phyloP scores from a whole-genome alignment of 768 basidiomycete genomes.

The Rubroboletus pulcherrimus region DNA sequence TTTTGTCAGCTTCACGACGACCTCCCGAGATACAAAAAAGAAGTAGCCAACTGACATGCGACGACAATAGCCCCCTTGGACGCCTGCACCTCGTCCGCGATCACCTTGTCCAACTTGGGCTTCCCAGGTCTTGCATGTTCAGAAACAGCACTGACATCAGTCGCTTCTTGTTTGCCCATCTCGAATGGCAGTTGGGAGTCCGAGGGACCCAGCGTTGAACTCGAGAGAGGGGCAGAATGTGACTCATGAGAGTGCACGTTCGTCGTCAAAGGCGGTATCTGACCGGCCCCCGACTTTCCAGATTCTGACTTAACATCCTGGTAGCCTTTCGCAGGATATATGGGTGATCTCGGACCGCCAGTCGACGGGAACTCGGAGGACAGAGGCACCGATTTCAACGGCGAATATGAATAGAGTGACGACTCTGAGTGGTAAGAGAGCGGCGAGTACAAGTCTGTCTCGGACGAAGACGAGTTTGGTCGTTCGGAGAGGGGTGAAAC shows the following conservation, averaged over 20 bases:
- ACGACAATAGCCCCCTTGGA: conserved; percentile 59
- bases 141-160: conserved; percentile 54
- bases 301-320: conserved; percentile 7
- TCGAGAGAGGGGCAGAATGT: neutral
- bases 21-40: too few relatives aligned
- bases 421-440: conserved; percentile 9
- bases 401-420: neutral
- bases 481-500: conserved; percentile 20
- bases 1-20: neutral
- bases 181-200: conserved; percentile 33
- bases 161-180: conserved; percentile 55
- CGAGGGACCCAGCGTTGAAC: neutral
- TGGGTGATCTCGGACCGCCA: neutral
- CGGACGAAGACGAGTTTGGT: conserved; percentile 9
- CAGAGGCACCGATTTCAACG: neutral
- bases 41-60: conserved; percentile 51
- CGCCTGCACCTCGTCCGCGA: conserved; percentile 59
- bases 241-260: neutral
- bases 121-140: conserved; percentile 65
- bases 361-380: conserved; percentile 2
- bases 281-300: neutral
- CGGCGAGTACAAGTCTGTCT: conserved; percentile 10
- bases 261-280: neutral
- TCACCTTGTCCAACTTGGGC: conserved; percentile 58
- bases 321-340: neutral